Conservation (phyloP, 495 filamentous ascomycete genomes). For the Lepraria neglecta region DNA sequence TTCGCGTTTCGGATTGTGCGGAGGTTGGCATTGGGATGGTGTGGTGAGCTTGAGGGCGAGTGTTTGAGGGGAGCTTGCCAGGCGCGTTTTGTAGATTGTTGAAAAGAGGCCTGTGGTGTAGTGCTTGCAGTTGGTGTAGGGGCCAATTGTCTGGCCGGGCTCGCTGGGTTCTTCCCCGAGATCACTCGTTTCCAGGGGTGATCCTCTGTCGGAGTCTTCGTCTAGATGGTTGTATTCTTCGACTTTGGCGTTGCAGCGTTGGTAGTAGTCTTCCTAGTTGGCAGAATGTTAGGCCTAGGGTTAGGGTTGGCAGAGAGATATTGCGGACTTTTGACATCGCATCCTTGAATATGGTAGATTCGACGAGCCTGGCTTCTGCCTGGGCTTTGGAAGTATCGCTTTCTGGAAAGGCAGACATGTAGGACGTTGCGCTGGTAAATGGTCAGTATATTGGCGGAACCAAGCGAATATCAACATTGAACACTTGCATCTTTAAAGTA, state of each 20-base stretch:
- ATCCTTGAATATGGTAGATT: slow-evolving; percentile 6
- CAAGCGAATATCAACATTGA: slow-evolving; percentile 13
- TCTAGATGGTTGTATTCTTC: neutral
- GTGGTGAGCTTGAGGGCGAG: slow-evolving; percentile 85
- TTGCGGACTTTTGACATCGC: slow-evolving; percentile 20
- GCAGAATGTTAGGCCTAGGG: slow-evolving; percentile 18
- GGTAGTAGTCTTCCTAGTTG: slow-evolving; percentile 20
- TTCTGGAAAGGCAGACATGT: slow-evolving; percentile 31
- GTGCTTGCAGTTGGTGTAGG: slow-evolving; percentile 62
- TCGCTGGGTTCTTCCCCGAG: neutral
- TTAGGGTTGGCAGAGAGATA: slow-evolving; percentile 24
- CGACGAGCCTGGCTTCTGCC: slow-evolving; percentile 18
- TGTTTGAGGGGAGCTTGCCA: slow-evolving; percentile 32
- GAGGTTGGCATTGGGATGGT: slow-evolving; percentile 62
- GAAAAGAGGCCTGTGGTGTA: slow-evolving; percentile 74
- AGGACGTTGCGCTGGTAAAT: slow-evolving; percentile 40
- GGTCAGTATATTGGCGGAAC: neutral
- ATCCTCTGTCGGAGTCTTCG: neutral
- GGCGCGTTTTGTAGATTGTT: slow-evolving; percentile 61
- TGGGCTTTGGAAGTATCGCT: slow-evolving; percentile 12
- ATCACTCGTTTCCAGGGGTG: neutral
- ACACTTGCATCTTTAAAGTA: slow-evolving; percentile 41
- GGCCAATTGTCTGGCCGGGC: slow-evolving; percentile 48
- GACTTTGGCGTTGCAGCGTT: slow-evolving; percentile 9
- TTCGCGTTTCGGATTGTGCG: slow-evolving; percentile 76